Percentiles rank a stretch among this genome's conserved stretches.
phyloP scores from a whole-genome alignment of 1,284 basidiomycete species.

The Omphalotus olearius region DNA sequence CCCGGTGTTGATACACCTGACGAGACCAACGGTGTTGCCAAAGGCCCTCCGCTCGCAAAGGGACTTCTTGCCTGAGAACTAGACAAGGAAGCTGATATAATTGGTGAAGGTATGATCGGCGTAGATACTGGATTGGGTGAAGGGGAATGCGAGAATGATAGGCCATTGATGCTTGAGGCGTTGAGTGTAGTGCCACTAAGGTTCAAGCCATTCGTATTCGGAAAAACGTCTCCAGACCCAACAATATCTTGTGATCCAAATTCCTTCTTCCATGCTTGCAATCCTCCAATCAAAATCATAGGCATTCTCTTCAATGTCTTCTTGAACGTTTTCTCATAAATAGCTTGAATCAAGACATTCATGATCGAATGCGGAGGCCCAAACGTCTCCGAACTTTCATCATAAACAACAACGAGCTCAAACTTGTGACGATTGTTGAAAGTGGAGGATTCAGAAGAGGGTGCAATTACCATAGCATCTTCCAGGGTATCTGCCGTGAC shows the following conservation, averaged over 20 bases:
- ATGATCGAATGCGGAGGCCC: slow-evolving; percentile 47
- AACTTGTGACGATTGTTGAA: slow-evolving; percentile 84
- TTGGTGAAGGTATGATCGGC: background rate
- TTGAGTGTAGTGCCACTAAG: background rate
- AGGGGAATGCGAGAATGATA: background rate
- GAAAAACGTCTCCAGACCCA: background rate
- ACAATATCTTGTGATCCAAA: slow-evolving; percentile 49
- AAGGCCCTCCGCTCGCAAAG: slow-evolving; percentile 4
- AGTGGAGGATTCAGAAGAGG: slow-evolving; percentile 63
- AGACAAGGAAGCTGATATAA: background rate
- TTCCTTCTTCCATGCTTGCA: slow-evolving; percentile 78
- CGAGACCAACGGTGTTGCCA: background rate
- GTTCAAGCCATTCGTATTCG: background rate
- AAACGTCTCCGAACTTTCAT: slow-evolving; percentile 63
- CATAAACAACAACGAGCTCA: slow-evolving; percentile 89
- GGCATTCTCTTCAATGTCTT: slow-evolving; percentile 78
- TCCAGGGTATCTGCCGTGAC: slow-evolving; percentile 70
- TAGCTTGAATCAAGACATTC: slow-evolving; percentile 59
- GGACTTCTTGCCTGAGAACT: slow-evolving; percentile 2
- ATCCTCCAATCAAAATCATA: slow-evolving; percentile 82
- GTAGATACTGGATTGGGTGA: background rate
- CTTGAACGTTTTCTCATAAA: slow-evolving; percentile 70
- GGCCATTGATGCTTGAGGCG: slow-evolving; percentile 1
- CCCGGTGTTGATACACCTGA: background rate
- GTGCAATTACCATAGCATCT: slow-evolving; percentile 70